Percentiles rank a stretch among this genome's conserved stretches.
phyloP scores from a whole-genome alignment of 2,329 filamentous ascomycete genomes.

The Trichoderma pleuroti region DNA sequence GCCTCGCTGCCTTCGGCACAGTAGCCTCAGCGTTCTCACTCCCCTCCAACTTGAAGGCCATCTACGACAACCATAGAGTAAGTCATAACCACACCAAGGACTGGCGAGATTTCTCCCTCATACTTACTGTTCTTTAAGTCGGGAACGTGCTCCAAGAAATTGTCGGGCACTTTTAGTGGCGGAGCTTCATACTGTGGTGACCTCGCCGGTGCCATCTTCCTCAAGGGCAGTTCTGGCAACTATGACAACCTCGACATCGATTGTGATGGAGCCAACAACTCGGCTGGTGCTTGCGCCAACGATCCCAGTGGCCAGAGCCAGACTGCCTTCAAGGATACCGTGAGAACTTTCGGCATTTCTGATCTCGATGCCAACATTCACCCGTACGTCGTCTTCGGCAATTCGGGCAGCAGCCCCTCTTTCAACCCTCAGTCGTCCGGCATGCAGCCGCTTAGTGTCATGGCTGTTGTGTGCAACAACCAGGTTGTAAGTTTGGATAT shows the following conservation, averaged over 20 bases:
- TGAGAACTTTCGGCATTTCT: constrained; percentile 10
- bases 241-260: constrained; percentile 21
- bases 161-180: constrained; percentile 18
- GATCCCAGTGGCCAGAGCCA: constrained; percentile 18
- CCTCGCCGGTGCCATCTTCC: constrained; percentile 33
- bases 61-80: constrained; percentile 21
- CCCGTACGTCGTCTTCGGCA: constrained; percentile 19
- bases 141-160: constrained; percentile 27
- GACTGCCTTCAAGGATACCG: constrained; percentile 18
- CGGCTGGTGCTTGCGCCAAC: constrained; percentile 16
- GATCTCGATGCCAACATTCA: constrained; percentile 19
- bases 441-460: constrained; percentile 17
- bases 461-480: constrained; percentile 19
- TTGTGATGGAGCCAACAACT: constrained; percentile 19
- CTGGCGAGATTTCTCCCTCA: background rate
- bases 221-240: constrained; percentile 27
- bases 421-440: constrained; percentile 4
- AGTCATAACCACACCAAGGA: background rate
- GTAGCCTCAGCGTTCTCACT: constrained; percentile 20
- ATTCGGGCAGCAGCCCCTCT: background rate
- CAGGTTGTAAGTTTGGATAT: constrained; percentile 11
- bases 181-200: constrained; percentile 27
- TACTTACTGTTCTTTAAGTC: constrained; percentile 27
- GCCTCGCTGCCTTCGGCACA: constrained; percentile 17
- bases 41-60: constrained; percentile 20